Evolutionary conservation across 2,329 filamentous ascomycete genomes (phyloP), one percentile per base, ranked within the genome.

Genomic region (Arachnomyces sp.): DNA sequence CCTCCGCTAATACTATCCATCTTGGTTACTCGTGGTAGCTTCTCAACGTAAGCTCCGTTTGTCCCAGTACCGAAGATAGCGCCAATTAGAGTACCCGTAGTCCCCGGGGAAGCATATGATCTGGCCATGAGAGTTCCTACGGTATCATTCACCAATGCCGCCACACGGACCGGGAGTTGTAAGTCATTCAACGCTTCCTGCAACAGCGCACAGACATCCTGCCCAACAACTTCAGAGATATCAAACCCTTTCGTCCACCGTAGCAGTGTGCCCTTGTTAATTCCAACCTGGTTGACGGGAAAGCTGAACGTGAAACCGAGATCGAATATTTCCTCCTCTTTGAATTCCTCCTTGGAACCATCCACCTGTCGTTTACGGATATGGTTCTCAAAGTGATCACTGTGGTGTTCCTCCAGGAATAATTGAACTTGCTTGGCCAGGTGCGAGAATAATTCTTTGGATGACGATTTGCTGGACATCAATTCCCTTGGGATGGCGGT

Each of bases 221-320:
- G 84, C 53, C 90, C 92, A 43, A 98, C 66, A 1, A 89, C 86
- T 59, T 96, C 92, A n/a, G 81, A 77, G 51, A 98, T 96, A 60
- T 96, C 87, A 60, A 95, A 98, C 38, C 92, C 92, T 71, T 98
- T 98, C 43, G 92, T 98, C 92, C 92, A 98, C 52, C 92, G 81
- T 65, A 95, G 92, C 40, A 98, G 74, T 42, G 82, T 84, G 45
- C 92, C 92, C 67, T 88, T 90, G 74, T 96, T 96, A 62, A 98
- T 95, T 30, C 87, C 89, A 43, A 85, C 74, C 63, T 98, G 92
- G 60, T 93, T 80, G 30, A 96, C 89, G 2, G 92, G 92, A 69
- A 96, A 98, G 60, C 86, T 94, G 67, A 98, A 98, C 39, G 92
- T 98, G 68, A 98, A 98, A n/a, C 92, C 92, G 31, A 98, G 74